Conservation (phyloP, 306 rosid species). For the Quercus bicolor region DNA sequence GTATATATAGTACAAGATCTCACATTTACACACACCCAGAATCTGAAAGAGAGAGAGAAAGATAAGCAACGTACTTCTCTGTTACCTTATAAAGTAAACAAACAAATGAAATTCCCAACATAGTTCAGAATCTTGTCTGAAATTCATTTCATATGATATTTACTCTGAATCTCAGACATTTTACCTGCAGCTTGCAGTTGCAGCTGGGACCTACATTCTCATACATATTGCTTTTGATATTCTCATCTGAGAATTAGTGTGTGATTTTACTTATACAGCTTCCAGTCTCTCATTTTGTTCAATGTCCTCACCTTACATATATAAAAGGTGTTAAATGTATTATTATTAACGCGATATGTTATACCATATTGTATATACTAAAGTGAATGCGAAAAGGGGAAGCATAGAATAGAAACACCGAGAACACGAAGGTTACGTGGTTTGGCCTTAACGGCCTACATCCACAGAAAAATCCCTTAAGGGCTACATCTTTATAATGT, state of each 20-base stretch:
- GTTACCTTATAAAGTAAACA: not conserved
- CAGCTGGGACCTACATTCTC: not conserved
- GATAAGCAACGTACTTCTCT: not conserved
- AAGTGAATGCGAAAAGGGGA: too few species aligned
- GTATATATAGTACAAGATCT: slow-evolving; percentile 6
- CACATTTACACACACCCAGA: not conserved
- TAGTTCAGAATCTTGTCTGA: not conserved
- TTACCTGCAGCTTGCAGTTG: not conserved
- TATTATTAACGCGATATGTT: too few species aligned
- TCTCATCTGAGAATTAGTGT: not conserved
- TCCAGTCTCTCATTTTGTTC: not conserved
- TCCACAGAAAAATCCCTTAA: too few species aligned
- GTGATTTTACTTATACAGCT: not conserved
- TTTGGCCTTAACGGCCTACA: too few species aligned
- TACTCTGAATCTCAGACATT: not conserved
- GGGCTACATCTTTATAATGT: too few species aligned
- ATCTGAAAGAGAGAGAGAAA: not conserved
- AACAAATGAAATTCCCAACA: not conserved
- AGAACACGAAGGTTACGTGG: too few species aligned
- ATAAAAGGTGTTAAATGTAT: too few species aligned
- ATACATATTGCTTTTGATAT: not conserved
- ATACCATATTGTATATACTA: too few species aligned
- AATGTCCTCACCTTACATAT: too few species aligned
- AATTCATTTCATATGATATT: not conserved
- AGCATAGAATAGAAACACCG: too few species aligned